Conservation (phyloP, 2,329 filamentous ascomycete genomes). For the Domatiomyces catenatus region DNA sequence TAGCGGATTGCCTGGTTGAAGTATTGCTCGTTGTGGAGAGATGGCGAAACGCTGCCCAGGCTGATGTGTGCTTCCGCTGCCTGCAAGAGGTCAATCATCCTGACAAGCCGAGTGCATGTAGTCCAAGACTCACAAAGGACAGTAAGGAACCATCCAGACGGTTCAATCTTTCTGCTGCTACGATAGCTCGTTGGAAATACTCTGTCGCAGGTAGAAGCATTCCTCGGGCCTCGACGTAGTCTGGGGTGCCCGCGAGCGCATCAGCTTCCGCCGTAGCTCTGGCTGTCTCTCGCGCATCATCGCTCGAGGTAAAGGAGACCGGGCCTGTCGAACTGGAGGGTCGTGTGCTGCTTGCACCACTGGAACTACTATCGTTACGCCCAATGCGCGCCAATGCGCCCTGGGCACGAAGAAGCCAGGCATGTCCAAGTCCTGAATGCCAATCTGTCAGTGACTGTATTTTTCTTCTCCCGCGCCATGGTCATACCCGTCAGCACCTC, state of each 20-base stretch:
- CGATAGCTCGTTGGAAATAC: constrained; percentile 34
- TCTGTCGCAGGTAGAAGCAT: constrained; percentile 37
- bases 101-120: constrained; percentile 7
- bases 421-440: constrained; percentile 31
- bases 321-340: constrained; percentile 5
- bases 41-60: constrained; percentile 35
- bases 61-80: constrained; percentile 39
- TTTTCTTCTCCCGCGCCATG: too few species aligned
- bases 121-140: constrained; percentile 23
- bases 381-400: constrained; percentile 34
- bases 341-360: constrained; percentile 20
- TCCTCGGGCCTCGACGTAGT: constrained; percentile 39
- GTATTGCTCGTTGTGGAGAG: constrained; percentile 29
- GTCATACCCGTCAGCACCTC: constrained; percentile 29
- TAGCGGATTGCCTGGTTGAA: constrained; percentile 33
- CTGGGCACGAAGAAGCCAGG: constrained; percentile 39
- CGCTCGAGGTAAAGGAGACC: constrained; percentile 12
- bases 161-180: constrained; percentile 26
- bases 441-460: constrained; percentile 2
- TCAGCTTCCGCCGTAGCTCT: constrained; percentile 23
- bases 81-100: constrained; percentile 19
- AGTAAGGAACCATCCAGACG: constrained; percentile 29
- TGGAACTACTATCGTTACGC: constrained; percentile 25
- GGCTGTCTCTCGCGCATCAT: constrained; percentile 20
- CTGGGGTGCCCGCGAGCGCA: constrained; percentile 22